Conservation (phyloP, 768 basidiomycete genomes). For the Psilocybe azurescens region DNA sequence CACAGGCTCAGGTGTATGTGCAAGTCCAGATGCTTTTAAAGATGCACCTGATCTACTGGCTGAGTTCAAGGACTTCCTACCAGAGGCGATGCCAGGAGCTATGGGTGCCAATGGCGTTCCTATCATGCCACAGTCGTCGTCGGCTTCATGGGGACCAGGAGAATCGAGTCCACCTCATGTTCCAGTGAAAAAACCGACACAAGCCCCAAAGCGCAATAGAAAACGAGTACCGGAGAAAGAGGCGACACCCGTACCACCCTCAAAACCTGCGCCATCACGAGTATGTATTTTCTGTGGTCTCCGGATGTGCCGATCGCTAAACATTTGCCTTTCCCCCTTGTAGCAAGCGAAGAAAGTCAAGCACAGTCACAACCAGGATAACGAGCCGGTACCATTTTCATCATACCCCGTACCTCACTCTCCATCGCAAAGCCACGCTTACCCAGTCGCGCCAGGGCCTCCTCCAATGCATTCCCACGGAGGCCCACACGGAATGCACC, state of each 20-base stretch:
- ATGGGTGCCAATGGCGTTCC: conserved; percentile 45
- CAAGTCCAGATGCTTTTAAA: conserved; percentile 82
- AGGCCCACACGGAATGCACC: conserved; percentile 29
- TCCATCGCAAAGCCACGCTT: conserved; percentile 25
- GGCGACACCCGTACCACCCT: conserved; percentile 57
- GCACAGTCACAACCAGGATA: conserved; percentile 63
- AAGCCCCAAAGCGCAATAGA: conserved; percentile 54
- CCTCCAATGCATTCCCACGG: conserved; percentile 35
- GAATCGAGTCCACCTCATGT: conserved; percentile 48
- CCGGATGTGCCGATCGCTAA: neutral
- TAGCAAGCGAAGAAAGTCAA: conserved; percentile 67
- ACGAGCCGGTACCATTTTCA: conserved; percentile 59
- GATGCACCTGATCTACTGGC: conserved; percentile 79
- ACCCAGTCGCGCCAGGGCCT: conserved; percentile 24
- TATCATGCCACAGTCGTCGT: conserved; percentile 55
- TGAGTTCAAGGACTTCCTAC: conserved; percentile 85
- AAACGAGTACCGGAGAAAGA: conserved; percentile 76
- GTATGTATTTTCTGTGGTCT: conserved; percentile 23
- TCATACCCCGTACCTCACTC: conserved; percentile 50
- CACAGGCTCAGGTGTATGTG: conserved; percentile 73
- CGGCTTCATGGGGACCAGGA: conserved; percentile 43
- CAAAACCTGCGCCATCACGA: conserved; percentile 49
- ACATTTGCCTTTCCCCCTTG: conserved; percentile 6
- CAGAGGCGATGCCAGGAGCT: conserved; percentile 57
- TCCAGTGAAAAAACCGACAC: conserved; percentile 47